These are phyloP conservation scores for Escallonia herrerae DNA, from an alignment of 129 eudicot genomes.

Conservation along the genomic window DNA sequence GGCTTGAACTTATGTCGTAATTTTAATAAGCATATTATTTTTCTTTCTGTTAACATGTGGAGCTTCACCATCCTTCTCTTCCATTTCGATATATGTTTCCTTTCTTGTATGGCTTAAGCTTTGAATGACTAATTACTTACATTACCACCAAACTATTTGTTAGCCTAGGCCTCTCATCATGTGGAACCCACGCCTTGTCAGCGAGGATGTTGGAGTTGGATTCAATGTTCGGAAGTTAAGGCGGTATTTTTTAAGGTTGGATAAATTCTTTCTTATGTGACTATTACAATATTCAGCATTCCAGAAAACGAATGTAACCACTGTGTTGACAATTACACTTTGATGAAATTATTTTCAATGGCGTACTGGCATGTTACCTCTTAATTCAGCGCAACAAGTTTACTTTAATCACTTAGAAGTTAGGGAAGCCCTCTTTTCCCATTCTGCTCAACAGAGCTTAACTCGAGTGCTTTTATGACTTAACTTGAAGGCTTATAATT, in stretches of 20 bases:
- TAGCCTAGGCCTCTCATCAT: constrained; percentile 98
- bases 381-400: too few relatives aligned
- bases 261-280: not conserved
- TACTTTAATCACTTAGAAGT: too few relatives aligned
- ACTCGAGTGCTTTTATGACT: too few relatives aligned
- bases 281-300: too few relatives aligned
- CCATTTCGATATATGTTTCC: not conserved
- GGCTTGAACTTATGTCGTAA: not conserved
- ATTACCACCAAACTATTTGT: constrained; percentile 16
- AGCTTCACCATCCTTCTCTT: not conserved
- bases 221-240: constrained; percentile 70
- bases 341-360: too few relatives aligned
- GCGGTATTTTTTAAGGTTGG: constrained; percentile 66
- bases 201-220: constrained; percentile 97
- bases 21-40: not conserved
- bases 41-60: not conserved
- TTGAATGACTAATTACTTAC: constrained; percentile 2
- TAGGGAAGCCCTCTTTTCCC: too few relatives aligned
- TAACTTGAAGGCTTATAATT: too few relatives aligned
- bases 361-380: too few relatives aligned
- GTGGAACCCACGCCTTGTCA: constrained; percentile 99
- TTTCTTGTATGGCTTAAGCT: not conserved
- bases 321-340: too few relatives aligned
- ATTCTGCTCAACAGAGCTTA: too few relatives aligned
- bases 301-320: too few relatives aligned